Evolutionary conservation across 164 flowering plant species (phyloP), one percentile per base, ranked within the genome.

Genomic region (grape (Vitis vinifera)): DNA sequence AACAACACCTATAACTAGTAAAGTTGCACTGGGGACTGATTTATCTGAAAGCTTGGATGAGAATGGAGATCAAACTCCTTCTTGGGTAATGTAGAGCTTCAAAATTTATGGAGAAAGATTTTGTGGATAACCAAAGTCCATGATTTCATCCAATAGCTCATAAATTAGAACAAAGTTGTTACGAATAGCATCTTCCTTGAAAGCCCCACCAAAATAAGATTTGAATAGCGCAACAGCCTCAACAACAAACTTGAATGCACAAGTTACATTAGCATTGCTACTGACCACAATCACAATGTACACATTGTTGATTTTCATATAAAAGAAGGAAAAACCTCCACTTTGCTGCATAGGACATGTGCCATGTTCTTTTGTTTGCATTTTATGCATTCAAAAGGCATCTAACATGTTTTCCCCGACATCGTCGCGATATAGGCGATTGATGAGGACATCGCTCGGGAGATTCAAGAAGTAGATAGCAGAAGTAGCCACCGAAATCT

Each of bases 311-410:
- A 93, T 91, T 85, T 98, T 88, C 99, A 93, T 93, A 81, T 96
- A 96, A 75, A 93, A 81, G 88, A 93, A 96, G 59, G 97, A n/a
- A 91, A 82, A 96, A 27, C 98, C 97, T 70, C 98, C 99, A 78
- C 93, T 96, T 83, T 96, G 97, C 68, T 95, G 84, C 48, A 96
- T 97, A 53, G 99, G 99, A 73, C 99, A 95, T 17, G 91, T 91
- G 48, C 99, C 98, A 47, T 91, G 97, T 77, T 96, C 98, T 79
- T 96, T 96, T 10, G 99, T 96, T 77, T 96, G 99, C 99, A 96
- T 93, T 77, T 91, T 96, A 82, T 93, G 99, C 83, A 74, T 81
- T 30, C 98, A 86, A 61, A 96, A 96, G 37, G 98, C 99, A 87
- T 96, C 98, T 79, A 96, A 97, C 99, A 96, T 93, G 76, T 96